Conservation (phyloP, 768 basidiomycete genomes). For the Epithele typhae region DNA sequence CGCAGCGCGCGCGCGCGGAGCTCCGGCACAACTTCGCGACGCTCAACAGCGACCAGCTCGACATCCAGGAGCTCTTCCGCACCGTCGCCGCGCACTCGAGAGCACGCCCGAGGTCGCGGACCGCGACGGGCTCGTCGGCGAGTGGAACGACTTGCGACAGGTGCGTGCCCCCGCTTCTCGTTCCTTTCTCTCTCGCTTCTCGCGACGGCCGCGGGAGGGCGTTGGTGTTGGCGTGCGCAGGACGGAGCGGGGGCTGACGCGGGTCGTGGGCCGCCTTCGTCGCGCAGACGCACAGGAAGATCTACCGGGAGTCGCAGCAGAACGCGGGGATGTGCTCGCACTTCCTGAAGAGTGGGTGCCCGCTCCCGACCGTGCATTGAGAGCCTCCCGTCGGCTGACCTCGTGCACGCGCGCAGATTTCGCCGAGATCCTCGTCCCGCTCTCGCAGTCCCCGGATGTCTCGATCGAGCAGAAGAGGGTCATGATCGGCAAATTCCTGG, state of each 20-base stretch:
- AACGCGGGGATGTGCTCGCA: slow-evolving; percentile 22
- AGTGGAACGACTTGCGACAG: slow-evolving; percentile 24
- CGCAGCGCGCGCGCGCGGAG: slow-evolving; percentile 10
- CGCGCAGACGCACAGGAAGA: slow-evolving; percentile 19
- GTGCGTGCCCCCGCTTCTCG: too few species aligned
- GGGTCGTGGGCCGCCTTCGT: not conserved
- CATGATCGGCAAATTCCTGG: slow-evolving; percentile 26
- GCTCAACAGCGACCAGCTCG: slow-evolving; percentile 22
- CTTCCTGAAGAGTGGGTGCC: slow-evolving; percentile 23
- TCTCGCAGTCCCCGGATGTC: slow-evolving; percentile 17
- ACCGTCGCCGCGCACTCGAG: slow-evolving; percentile 22
- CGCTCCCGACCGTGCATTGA: not conserved
- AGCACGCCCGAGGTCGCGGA: slow-evolving; percentile 23
- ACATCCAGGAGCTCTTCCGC: slow-evolving; percentile 25
- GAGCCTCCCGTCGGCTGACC: not conserved
- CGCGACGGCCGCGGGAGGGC: too few species aligned
- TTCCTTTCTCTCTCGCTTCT: too few species aligned
- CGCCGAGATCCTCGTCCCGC: slow-evolving; percentile 22
- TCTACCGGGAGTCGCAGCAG: slow-evolving; percentile 22
- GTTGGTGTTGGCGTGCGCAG: too few species aligned
- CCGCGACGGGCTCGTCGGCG: slow-evolving; percentile 15
- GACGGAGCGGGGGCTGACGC: too few species aligned
- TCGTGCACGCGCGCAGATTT: slow-evolving; percentile 18
- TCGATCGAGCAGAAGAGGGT: slow-evolving; percentile 19
- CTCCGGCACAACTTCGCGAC: slow-evolving; percentile 22